Percentiles rank a stretch among this genome's conserved stretches.
Conservation (phyloP, 75 land plant species). For the Pinus albicaulis region DNA sequence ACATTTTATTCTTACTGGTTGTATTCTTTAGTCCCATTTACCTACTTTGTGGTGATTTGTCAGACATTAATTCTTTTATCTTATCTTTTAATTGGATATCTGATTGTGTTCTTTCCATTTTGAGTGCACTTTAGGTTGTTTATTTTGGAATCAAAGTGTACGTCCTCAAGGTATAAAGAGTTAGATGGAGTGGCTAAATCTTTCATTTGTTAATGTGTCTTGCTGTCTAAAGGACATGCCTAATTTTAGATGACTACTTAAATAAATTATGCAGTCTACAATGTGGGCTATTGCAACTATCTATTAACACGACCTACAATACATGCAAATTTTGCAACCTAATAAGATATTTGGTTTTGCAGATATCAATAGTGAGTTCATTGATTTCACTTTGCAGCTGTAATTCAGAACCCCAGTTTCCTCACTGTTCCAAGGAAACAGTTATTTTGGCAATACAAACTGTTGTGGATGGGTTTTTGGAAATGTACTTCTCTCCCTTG, state of each 20-base stretch:
- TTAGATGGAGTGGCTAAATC: neutral
- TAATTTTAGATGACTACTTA: neutral
- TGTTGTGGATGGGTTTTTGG: slow-evolving; percentile 95
- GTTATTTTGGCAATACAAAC: slow-evolving; percentile 59
- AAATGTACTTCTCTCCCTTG: slow-evolving; percentile 36
- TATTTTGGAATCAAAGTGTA: neutral
- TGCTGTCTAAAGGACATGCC: neutral
- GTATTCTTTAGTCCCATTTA: neutral
- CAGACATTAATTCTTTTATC: neutral
- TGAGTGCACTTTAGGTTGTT: neutral
- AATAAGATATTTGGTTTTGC: slow-evolving; percentile 2
- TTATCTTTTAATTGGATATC: neutral
- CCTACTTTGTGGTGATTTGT: too few relatives aligned
- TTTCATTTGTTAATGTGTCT: neutral
- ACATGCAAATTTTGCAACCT: too few relatives aligned
- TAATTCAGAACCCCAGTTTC: slow-evolving; percentile 48
- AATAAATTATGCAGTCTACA: neutral
- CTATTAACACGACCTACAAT: neutral
- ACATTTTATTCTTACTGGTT: too few relatives aligned
- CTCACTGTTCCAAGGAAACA: slow-evolving; percentile 52
- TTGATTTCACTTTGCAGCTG: slow-evolving; percentile 58
- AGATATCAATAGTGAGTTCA: slow-evolving; percentile 80
- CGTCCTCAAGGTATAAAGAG: neutral
- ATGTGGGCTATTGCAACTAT: neutral
- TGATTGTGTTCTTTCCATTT: neutral